Base-by-base conservation (phyloP, 169 alveolate genomes). In the Plasmodium coatneyi region DNA sequence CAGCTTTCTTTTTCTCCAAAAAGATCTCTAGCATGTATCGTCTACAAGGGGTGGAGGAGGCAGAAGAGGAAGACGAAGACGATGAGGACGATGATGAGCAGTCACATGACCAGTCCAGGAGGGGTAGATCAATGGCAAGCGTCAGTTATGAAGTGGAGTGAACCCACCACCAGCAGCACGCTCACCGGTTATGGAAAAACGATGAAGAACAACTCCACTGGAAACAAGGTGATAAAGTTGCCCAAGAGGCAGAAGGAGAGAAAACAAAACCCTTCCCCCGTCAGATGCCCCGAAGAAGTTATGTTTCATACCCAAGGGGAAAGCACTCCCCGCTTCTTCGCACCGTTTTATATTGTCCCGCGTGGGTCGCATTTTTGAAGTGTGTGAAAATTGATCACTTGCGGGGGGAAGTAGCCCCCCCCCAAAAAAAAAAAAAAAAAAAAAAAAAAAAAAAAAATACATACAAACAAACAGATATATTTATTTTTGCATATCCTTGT, bases 1-100 rank as follows among this genome's bases (percentile, higher is more conserved):
- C 70, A 0, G 28, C 32, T 36, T 76, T 76, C n/a, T 76, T 76
- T 76, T 76, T 36, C 56, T 76, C 83, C 49, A 76, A 76, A 28
- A 76, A 28, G 28, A 76, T 32, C 28, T 30, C 83, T 1, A 76
- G n/a, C 25, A 30, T 76, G 49, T n/a, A 34, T 30, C 56, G 70
- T 9, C 25, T 19, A 36, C 83, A 76, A 36, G 83, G 56, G 5
- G 83, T n/a, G 16, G 56, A 30, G 5, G 56, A 76, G 12, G 56
- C 41, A 76, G 83, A 76, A 9, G 70, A 76, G 60, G 49, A 36
- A 2, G 49, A 36, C 56, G 56, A 66, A 5, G 76, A 66, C 28
- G 41, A 66, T 7, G 76, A 66, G 36, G 76, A 66, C 36, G 30
- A 66, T 66, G 76, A 66, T 25, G 41, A 66, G n/a, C 76, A 22